Evolutionary conservation across 441 rosid genomes (phyloP), one percentile per base, ranked within the genome.

Genomic region (Arabidopsis hybrid): DNA sequence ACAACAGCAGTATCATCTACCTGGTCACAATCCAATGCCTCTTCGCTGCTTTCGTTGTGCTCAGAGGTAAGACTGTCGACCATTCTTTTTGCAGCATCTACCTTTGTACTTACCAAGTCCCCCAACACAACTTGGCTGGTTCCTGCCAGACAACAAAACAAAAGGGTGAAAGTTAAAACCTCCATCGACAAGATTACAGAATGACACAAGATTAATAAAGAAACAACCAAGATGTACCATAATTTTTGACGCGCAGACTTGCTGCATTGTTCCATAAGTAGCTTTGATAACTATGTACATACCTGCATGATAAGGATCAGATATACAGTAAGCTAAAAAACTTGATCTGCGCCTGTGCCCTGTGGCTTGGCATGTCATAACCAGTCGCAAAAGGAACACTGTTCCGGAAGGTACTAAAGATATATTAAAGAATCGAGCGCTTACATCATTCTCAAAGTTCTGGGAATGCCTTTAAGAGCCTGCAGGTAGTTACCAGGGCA

Each of bases 221-320:
- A 17, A 58, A 11, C 67, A 35, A 65, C 26, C 26, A 63, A 63
- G 76, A 13, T 66, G 10, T 87, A 95, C 99, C 98, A 75, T 88
- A 88, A 86, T 88, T 92, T 85, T 95, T 83, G 73, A 88, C 84
- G 56, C 99, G 90, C 77, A 74, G 63, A 74, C 91, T 95, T 50
- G 95, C 95, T 45, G 99, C 98, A 87, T 92, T 91, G 85, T 95
- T 95, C 99, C 99, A 95, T 80, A 95, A 85, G 84, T 86, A 92
- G 93, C 99, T 95, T 77, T 92, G 98, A 63, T 92, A 95, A 80
- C 99, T 88, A 71, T 95, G 99, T 53, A 89, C 97, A 80, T 95
- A 92, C 98, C 98, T 95, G 80, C 76, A 74, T 18, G 80, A 81
- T 53, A 70, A 56, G 62, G 50, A 76, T 63, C 58, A 65, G 34